A percentile compares a stretch with the other conserved stretches of the same genome.
Conservation (phyloP, 1,139 yeast species). For the Dujonia santamariae region DNA sequence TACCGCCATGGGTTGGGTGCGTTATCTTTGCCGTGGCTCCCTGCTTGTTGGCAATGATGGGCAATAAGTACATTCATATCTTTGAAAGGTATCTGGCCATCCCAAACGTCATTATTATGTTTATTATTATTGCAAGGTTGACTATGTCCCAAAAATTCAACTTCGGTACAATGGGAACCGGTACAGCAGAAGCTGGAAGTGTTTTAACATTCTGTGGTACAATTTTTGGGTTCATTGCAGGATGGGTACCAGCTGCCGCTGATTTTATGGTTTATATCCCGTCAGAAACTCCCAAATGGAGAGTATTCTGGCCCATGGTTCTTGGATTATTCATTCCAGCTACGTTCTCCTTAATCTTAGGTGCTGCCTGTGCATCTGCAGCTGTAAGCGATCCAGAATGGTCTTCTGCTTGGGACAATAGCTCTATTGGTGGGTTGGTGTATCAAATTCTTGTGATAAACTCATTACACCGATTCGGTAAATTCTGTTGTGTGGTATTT, state of each 20-base stretch:
- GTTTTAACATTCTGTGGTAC: slow-evolving; percentile 23
- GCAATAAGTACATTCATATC: slow-evolving; percentile 26
- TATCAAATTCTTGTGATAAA: slow-evolving; percentile 26
- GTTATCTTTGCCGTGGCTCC: slow-evolving; percentile 26
- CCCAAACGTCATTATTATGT: slow-evolving; percentile 25
- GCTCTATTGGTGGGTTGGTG: slow-evolving; percentile 30
- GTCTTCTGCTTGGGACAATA: slow-evolving; percentile 16
- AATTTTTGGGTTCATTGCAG: slow-evolving; percentile 29
- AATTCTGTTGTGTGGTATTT: slow-evolving; percentile 28
- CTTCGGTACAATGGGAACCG: slow-evolving; percentile 29
- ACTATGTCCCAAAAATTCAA: slow-evolving; percentile 21
- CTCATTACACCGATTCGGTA: slow-evolving; percentile 28
- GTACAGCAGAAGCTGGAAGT: slow-evolving; percentile 34
- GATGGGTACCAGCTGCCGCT: slow-evolving; percentile 30
- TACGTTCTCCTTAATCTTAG: slow-evolving; percentile 24
- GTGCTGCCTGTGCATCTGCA: slow-evolving; percentile 30
- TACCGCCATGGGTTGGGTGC: slow-evolving; percentile 35
- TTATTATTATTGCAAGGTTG: slow-evolving; percentile 25
- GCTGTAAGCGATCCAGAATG: slow-evolving; percentile 18
- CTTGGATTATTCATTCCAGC: slow-evolving; percentile 26
- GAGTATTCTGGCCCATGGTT: slow-evolving; percentile 23
- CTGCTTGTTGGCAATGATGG: slow-evolving; percentile 24
- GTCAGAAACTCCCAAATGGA: slow-evolving; percentile 22
- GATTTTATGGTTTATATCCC: slow-evolving; percentile 32
- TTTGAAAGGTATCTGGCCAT: slow-evolving; percentile 30